Evolutionary conservation across 805 yeast genomes (phyloP), one percentile per base, ranked within the genome.

Genomic region (Zygoascus flipseniorum): DNA sequence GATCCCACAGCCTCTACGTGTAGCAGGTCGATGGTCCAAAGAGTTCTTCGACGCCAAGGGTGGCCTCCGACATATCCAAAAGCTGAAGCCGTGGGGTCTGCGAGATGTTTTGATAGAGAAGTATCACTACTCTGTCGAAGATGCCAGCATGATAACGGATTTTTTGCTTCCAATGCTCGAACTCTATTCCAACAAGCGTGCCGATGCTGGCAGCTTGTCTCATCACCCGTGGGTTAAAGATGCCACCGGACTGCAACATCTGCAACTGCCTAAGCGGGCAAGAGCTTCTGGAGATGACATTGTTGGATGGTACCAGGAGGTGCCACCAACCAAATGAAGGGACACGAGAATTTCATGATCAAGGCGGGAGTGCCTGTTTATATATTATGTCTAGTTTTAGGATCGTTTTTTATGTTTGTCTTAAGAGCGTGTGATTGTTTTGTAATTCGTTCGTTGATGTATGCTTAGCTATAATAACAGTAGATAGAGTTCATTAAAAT

Each of bases 131-230:
- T 68, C 79, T 31, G 78, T 76, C 23, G 72, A 72, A 11, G 93
- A 86, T 52, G 89, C 97, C 2, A 73, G 76, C 43, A 85, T 81
- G 53, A 77, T 93, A 45, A 70, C 90, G 8, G 88, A 82, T 60
- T 89, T 93, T 63, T 70, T 93, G 56, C 66, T 78, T 47, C 97
- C 97, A 8, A 88, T 93, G 96, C 74, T 93, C 47, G 67, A 76
- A 19, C 69, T 88, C 19, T 87, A 85, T 65, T 98, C 99, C 1
- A 83, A 79, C 55, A 68, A 71, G 52, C 76, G 99, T 59, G 92
- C 92, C 13, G 99, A 93, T 71, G 98, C 98, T 1, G 99, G 98
- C 18, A 97, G 97, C 2, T 78, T 89, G 82, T 81, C 87, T 2
- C 85, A 88, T 63, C 96, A 89, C 66, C 82, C 85, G 11, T 89